A percentile compares a stretch with the other conserved stretches of the same genome.
Evolutionary conservation across 148 eudicot genomes (phyloP).

Genomic region (Fagopyrum esculentum): DNA sequence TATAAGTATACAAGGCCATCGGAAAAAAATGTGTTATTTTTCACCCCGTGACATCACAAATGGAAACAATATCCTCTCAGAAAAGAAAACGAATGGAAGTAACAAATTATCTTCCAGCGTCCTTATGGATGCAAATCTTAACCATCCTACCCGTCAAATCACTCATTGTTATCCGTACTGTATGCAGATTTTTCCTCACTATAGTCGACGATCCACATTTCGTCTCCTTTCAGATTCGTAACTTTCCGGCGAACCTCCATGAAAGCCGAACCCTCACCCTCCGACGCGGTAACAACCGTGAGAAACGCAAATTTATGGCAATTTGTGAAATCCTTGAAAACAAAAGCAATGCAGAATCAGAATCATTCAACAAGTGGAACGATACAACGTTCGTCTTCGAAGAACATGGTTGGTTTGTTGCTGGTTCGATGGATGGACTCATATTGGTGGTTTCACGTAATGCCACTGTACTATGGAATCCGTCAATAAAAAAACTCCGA

Average conservation of each 20-base stretch:
- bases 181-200: neutral
- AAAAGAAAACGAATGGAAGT: neutral
- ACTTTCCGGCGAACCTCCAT: neutral
- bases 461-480: neutral
- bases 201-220: neutral
- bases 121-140: neutral
- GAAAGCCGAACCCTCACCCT: neutral
- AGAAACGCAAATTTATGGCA: neutral
- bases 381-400: no score
- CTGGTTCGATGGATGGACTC: neutral
- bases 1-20: no score
- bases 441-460: neutral
- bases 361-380: no score
- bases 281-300: neutral
- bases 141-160: neutral
- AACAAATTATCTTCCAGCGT: neutral
- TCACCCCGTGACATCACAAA: neutral
- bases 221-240: neutral
- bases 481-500: neutral
- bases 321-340: neutral
- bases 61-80: neutral
- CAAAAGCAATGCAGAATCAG: neutral
- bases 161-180: neutral
- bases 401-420: neutral
- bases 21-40: no score